Evolutionary conservation across 805 yeast genomes (phyloP).

Genomic region (Zygosaccharomyces bailii): DNA sequence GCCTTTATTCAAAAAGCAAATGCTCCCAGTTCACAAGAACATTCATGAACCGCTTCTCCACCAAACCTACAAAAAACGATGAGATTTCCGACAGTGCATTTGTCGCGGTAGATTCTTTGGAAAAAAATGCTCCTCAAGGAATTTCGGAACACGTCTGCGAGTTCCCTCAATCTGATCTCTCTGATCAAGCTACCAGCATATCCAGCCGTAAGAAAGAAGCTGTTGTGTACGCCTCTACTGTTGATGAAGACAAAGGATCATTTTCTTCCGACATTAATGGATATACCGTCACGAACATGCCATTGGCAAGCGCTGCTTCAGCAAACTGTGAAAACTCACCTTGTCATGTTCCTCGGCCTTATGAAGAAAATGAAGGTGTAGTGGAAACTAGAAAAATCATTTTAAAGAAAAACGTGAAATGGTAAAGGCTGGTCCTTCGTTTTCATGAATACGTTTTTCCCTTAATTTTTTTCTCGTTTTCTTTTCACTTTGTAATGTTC

Average conservation of each 20-base stretch:
- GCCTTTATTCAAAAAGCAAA: constrained; percentile 1
- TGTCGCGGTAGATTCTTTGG: constrained; percentile 17
- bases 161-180: background rate
- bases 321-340: constrained; percentile 18
- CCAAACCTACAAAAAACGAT: constrained; percentile 7
- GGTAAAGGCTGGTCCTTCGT: background rate
- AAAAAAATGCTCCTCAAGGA: constrained; percentile 18
- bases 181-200: background rate
- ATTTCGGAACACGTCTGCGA: constrained; percentile 14
- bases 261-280: constrained; percentile 28
- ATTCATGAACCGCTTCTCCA: constrained; percentile 2
- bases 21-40: constrained; percentile 4
- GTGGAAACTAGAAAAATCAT: constrained; percentile 14
- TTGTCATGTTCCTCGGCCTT: constrained; percentile 19
- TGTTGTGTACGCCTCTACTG: constrained; percentile 30
- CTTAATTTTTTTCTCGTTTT: background rate
- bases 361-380: constrained; percentile 5
- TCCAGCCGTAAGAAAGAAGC: constrained; percentile 1
- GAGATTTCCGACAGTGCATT: constrained; percentile 15
- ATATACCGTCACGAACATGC: constrained; percentile 8
- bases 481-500: background rate
- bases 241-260: constrained; percentile 36
- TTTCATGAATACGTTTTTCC: no score
- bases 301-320: no score
- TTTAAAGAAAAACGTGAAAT: constrained; percentile 7